phyloP scores from a whole-genome alignment of 1,284 basidiomycete genomes.

The Sanghuangporus weigelae region DNA sequence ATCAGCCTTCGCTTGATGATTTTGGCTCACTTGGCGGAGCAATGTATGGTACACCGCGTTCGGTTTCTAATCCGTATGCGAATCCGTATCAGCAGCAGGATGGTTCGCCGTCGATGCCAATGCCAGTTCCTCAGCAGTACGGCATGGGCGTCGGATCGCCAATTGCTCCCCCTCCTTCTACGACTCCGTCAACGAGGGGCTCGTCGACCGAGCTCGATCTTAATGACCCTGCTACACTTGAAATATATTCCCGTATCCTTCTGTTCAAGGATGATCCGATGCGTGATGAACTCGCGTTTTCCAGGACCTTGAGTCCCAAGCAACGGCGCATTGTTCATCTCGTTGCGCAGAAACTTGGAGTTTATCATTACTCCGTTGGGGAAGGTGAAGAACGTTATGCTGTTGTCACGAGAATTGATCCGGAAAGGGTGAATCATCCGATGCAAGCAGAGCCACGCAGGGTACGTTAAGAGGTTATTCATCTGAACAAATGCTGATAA shows the following conservation, averaged over 20 bases:
- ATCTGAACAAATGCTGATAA: conserved; percentile 27
- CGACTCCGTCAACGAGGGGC: conserved; percentile 53
- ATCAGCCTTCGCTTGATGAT: conserved; percentile 46
- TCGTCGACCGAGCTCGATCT: conserved; percentile 78
- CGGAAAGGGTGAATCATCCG: conserved; percentile 54
- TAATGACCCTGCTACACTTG: conserved; percentile 92
- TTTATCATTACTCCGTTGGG: conserved; percentile 92
- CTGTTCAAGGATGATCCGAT: conserved; percentile 98
- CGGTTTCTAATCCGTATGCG: conserved; percentile 46
- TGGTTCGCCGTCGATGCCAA: conserved; percentile 54
- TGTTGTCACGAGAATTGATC: conserved; percentile 85
- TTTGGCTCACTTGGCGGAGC: conserved; percentile 49
- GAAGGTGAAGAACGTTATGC: conserved; percentile 92
- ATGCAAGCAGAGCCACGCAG: conserved; percentile 17
- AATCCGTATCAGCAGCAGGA: conserved; percentile 52
- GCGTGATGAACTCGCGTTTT: conserved; percentile 96
- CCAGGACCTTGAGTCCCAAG: conserved; percentile 76
- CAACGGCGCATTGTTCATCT: conserved; percentile 93
- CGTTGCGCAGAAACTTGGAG: conserved; percentile 91
- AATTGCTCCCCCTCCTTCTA: conserved; percentile 41
- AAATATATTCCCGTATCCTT: conserved; percentile 95
- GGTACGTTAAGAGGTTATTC: conserved; percentile 16
- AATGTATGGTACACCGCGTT: conserved; percentile 56
- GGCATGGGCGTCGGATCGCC: conserved; percentile 39
- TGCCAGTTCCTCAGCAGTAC: conserved; percentile 55